Evolutionary conservation across 2,329 filamentous ascomycete genomes (phyloP), one percentile per base, ranked within the genome.

Genomic region (Cadophora sp.): DNA sequence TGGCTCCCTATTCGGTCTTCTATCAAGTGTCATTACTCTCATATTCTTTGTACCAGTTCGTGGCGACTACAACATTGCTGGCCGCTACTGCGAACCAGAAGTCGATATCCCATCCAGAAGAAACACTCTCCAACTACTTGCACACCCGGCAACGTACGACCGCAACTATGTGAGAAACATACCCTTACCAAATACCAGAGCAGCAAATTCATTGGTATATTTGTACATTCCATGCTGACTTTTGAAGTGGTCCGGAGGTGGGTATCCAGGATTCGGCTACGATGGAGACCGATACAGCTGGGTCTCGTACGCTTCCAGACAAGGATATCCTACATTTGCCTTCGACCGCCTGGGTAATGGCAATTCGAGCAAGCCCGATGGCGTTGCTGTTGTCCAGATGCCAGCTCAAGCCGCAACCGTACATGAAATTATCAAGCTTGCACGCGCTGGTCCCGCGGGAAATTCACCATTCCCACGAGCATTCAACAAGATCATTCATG

Each of bases 261-360:
- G 62, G 27, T 45, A 60, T 63, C 71, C 68, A 45, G 68, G 65
- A 13, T 48, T 59, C 20, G 68, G 70, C 41, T 70, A 60, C 39
- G 41, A 72, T 48, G 67, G 62, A n/a, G 51, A 66, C 14, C 39
- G 51, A 33, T 75, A 74, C 63, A 67, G 64, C 59, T 75, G 70
- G 72, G 65, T 71, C 4, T 33, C 59, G 6, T 66, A 67, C 59
- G 72, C 73, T 13, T 71, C 71, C 13, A 58, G 64, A 20, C 55
- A 66, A 43, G 73, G 73, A 8, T 74, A 71, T 50, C 70, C 71
- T 50, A 74, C 73, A 18, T 66, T 75, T 41, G 62, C 73, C 9
- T 72, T 74, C 62, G 72, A 75, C 56, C 68, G 71, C 39, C 66
- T 74, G 13, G 74, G 74, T 13, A 72, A 71, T 62, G 73, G 72